phyloP scores from a whole-genome alignment of 2,329 filamentous ascomycete genomes.

The Lasiodiplodia gonubiensis region DNA sequence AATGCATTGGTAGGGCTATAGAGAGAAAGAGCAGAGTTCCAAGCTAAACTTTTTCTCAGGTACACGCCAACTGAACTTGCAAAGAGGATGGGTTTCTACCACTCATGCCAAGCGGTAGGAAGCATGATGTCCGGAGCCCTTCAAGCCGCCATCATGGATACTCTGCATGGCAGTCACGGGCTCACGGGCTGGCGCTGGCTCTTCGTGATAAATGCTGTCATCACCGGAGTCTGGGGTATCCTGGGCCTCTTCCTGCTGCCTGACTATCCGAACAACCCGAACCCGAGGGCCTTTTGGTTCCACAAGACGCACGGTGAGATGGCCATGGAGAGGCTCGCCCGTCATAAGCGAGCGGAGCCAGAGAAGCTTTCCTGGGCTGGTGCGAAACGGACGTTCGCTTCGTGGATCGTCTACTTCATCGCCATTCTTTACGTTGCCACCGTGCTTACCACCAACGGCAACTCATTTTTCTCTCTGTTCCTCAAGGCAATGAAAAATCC shows the following conservation, averaged over 20 bases:
- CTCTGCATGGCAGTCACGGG: neutral
- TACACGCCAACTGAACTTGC: neutral
- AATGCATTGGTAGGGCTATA: neutral
- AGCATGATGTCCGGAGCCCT: neutral
- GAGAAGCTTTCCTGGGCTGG: neutral
- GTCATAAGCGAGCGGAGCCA: neutral
- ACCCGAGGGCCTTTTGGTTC: neutral
- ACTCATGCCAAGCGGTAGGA: neutral
- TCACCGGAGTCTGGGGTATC: neutral
- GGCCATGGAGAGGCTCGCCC: neutral
- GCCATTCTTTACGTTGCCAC: neutral
- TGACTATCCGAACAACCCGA: neutral
- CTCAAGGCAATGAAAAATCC: neutral
- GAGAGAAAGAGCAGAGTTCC: accelerated
- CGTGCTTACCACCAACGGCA: neutral
- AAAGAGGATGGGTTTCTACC: neutral
- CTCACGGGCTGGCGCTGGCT: neutral
- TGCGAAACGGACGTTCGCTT: neutral
- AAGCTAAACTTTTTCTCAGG: neutral
- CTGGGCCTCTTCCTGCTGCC: neutral
- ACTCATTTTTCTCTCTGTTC: neutral
- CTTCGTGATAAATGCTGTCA: neutral
- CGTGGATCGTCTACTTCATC: neutral
- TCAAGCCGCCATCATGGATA: neutral
- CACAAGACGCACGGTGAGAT: neutral